Conservation (phyloP, 192 early-diverging fungal genomes). For the Linnemannia zychae region DNA sequence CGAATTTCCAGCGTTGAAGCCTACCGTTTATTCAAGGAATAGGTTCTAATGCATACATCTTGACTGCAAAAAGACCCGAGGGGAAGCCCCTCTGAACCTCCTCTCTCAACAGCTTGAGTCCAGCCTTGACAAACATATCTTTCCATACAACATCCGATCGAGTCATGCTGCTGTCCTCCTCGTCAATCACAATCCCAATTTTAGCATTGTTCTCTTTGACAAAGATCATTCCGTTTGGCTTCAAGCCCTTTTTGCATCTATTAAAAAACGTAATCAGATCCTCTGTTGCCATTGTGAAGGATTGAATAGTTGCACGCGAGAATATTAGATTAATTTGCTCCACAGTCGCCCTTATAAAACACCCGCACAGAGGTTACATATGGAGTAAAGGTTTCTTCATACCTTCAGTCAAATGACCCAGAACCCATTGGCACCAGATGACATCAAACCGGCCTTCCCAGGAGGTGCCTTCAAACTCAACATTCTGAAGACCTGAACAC, state of each 20-base stretch:
- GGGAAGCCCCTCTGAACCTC: constrained; percentile 78
- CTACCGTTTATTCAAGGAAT: too few species aligned
- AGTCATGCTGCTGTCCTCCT: constrained; percentile 88
- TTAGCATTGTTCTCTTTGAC: constrained; percentile 93
- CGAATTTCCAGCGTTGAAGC: too few species aligned
- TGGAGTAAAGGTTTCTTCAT: neutral
- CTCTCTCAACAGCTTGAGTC: constrained; percentile 72
- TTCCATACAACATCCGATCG: constrained; percentile 73
- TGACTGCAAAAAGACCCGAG: constrained; percentile 74
- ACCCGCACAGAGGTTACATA: neutral
- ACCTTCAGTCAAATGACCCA: constrained; percentile 94
- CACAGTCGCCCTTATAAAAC: neutral
- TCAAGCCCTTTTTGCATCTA: constrained; percentile 79
- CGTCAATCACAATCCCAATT: constrained; percentile 77
- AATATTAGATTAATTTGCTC: neutral
- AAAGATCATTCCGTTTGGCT: constrained; percentile 84
- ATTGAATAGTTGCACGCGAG: too few species aligned
- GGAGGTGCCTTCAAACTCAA: constrained; percentile 72
- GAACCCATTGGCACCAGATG: constrained; percentile 99
- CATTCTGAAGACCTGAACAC: constrained; percentile 81
- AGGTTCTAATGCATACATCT: constrained; percentile 70
- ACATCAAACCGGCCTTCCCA: constrained; percentile 82
- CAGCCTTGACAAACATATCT: constrained; percentile 71
- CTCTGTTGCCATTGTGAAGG: constrained; percentile 54
- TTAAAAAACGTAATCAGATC: constrained; percentile 89